These are phyloP conservation scores for Populus hybrid DNA, from an alignment of 441 rosid species.

Conservation along the genomic window DNA sequence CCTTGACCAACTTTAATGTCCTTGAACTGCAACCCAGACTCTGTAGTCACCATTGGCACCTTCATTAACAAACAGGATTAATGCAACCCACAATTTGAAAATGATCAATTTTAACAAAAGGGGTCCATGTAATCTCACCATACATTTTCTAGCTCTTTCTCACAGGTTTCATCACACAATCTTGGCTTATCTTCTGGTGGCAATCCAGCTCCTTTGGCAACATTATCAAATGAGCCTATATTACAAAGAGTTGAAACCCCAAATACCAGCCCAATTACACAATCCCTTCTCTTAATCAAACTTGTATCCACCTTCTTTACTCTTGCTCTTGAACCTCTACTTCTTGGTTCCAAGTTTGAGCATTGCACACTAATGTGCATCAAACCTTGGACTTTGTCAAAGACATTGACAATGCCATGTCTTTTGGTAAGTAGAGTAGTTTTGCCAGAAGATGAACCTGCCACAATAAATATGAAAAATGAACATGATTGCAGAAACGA, in stretches of 20 bases:
- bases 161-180: conserved; percentile 73
- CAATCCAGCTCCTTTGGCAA: conserved; percentile 64
- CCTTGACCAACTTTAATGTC: conserved; percentile 85
- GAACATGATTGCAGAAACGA: not conserved
- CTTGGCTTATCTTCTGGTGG: conserved; percentile 85
- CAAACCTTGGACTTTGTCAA: conserved; percentile 28
- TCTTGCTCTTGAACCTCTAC: conserved; percentile 17
- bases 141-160: conserved; percentile 98
- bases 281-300: conserved; percentile 49
- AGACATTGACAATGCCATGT: not conserved
- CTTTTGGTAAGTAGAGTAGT: not conserved
- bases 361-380: conserved; percentile 21
- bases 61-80: conserved; percentile 28
- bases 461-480: not conserved
- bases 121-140: conserved; percentile 68
- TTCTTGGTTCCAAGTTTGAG: conserved; percentile 24
- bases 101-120: not conserved
- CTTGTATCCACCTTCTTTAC: conserved; percentile 8
- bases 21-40: conserved; percentile 84
- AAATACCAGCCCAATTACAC: conserved; percentile 46
- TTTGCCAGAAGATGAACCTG: not conserved
- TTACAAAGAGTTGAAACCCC: conserved; percentile 47
- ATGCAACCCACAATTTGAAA: not conserved
- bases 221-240: conserved; percentile 19
- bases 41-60: conserved; percentile 91